Base-by-base conservation (phyloP, 495 filamentous ascomycete genomes). In the Rhizodiscina lignyota region DNA sequence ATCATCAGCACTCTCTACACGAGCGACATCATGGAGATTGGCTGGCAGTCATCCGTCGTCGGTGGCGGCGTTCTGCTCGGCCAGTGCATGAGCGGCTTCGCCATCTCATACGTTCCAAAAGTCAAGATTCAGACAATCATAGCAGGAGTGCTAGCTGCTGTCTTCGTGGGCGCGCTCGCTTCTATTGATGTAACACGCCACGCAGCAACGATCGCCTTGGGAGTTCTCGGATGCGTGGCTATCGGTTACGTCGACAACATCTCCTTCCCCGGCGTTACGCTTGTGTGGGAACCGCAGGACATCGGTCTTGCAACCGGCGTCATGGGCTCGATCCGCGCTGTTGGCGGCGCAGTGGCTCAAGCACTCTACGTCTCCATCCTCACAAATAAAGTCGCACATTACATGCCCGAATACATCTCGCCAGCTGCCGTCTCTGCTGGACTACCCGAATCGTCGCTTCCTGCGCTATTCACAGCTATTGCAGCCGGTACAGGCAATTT, bases 301-400 rank as follows among this genome's bases (percentile, higher is more conserved):
- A 66, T 69, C 35, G 65, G 65, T 29, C 49, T 64, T 4, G 62
- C 63, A 5, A 60, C 56, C 20, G 62, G 62, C 8, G 53, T 63
- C 23, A 44, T 64, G 5, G 54, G 53, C 10, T 54, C 53, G 24
- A 48, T 54, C 30, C 46, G 51, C 29, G 41, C 34, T 22, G 37
- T 50, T 26, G 50, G 49, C 20, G 52, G 45, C n/a, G 41, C 51
- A 16, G 36, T 57, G 24, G 45, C 43, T 42, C 47, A 50, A 22
- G 46, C 62, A 10, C 59, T 71, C 40, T 68, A 67, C 45, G 56
- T 59, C 41, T 56, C 55, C 18, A 62, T 68, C 32, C 52, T 65
- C 6, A 47, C 43, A 10, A 66, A 61, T 48, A 57, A 59, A 19
- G 42, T 64, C 12, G 42, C 50, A 23, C 33, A 32, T 4, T 56